A percentile compares a stretch with the other conserved stretches of the same genome.
phyloP scores from a whole-genome alignment of 108 stramenopile genomes.

The Craspedostauros australis region DNA sequence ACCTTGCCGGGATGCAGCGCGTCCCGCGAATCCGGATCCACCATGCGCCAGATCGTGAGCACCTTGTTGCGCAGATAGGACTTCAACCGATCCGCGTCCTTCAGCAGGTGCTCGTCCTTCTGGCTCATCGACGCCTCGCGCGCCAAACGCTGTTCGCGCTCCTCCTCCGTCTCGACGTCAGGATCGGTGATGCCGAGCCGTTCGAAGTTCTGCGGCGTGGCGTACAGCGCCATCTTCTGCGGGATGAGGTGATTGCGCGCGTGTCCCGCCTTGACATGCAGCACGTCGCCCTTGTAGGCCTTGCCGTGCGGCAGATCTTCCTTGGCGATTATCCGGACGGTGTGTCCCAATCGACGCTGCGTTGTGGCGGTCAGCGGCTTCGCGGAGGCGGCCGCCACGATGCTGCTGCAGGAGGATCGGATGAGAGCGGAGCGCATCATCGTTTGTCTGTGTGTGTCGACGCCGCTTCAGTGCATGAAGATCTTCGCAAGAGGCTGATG shows the following conservation, averaged over 20 bases:
- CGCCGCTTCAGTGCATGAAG: no score
- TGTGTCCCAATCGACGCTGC: slow-evolving; percentile 36
- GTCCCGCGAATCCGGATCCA: slow-evolving; percentile 54
- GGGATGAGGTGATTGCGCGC: slow-evolving; percentile 83
- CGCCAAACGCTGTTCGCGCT: slow-evolving; percentile 27
- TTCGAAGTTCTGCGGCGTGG: slow-evolving; percentile 74
- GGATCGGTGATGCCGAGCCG: slow-evolving; percentile 70
- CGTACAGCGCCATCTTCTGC: slow-evolving; percentile 69
- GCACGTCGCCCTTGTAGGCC: slow-evolving; percentile 69
- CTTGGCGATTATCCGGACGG: slow-evolving; percentile 74
- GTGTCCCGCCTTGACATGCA: slow-evolving; percentile 77
- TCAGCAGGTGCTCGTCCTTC: slow-evolving; percentile 39
- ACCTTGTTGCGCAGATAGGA: slow-evolving; percentile 73
- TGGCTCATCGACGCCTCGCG: slow-evolving; percentile 21
- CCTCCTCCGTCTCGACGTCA: slow-evolving; percentile 55
- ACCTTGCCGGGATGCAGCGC: slow-evolving; percentile 68
- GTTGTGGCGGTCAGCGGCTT: background rate
- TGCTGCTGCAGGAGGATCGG: no score
- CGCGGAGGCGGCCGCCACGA: no score
- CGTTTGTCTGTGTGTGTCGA: no score
- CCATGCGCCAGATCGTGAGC: slow-evolving; percentile 62
- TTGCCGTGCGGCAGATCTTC: slow-evolving; percentile 72
- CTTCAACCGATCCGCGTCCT: slow-evolving; percentile 66
- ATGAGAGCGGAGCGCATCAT: no score
- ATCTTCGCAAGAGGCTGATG: no score